These are phyloP conservation scores for Pelargonium nanum DNA, from an alignment of 345 rosid species.

Conservation along the genomic window DNA sequence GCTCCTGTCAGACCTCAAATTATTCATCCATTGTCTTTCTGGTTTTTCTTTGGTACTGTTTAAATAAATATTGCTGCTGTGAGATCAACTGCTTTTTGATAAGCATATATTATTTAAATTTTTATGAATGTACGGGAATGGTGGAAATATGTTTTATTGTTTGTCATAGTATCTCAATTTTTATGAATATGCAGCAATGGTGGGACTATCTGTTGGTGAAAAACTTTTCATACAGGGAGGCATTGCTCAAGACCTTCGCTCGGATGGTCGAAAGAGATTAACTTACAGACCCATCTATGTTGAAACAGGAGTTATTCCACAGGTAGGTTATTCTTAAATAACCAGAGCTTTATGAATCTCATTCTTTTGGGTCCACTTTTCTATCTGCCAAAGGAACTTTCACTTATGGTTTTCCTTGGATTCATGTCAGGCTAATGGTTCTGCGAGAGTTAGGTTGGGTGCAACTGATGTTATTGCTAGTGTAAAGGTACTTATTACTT, in stretches of 20 bases:
- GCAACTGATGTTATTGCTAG: conserved; percentile 87
- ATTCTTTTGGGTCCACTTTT: neutral
- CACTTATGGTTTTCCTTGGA: neutral
- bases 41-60: no score
- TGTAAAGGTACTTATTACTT: conserved; percentile 52
- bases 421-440: conserved; percentile 68
- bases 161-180: neutral
- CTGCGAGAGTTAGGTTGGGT: conserved; percentile 70
- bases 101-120: no score
- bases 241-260: conserved; percentile 69
- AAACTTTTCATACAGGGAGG: conserved; percentile 67
- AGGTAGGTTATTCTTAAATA: conserved; percentile 30
- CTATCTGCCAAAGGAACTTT: no score
- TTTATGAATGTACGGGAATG: neutral
- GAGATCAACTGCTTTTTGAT: no score
- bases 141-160: neutral
- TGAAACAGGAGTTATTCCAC: conserved; percentile 81
- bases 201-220: conserved; percentile 70
- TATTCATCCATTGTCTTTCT: no score
- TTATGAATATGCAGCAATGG: conserved; percentile 33
- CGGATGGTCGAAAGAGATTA: conserved; percentile 66
- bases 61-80: no score
- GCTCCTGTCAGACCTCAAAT: no score
- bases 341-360: neutral
- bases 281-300: conserved; percentile 56